These are phyloP conservation scores for Umbilicaria muhlenbergii DNA, from an alignment of 495 filamentous ascomycete genomes.

Conservation along the genomic window DNA sequence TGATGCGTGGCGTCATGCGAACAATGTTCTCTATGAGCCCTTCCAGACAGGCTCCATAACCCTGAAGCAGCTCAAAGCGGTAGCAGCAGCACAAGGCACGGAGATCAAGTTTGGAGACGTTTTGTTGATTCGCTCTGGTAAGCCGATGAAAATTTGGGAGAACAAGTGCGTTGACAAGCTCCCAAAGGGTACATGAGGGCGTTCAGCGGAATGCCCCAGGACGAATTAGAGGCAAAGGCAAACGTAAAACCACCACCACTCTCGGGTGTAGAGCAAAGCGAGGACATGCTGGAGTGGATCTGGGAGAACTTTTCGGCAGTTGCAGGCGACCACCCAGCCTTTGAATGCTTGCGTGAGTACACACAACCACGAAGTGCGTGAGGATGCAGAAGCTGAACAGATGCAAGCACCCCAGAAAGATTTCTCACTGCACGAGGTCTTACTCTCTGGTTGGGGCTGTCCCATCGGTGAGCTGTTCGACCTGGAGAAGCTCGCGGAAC, in stretches of 20 bases:
- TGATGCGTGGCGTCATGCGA: conserved; percentile 29
- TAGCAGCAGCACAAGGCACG: conserved; percentile 30
- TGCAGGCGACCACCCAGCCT: conserved; percentile 8
- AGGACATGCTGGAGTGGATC: conserved; percentile 24
- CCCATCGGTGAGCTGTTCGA: conserved; percentile 36
- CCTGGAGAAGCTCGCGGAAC: conserved; percentile 24
- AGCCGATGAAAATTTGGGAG: background rate
- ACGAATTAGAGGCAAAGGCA: conserved; percentile 19
- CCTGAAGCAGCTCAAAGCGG: conserved; percentile 27
- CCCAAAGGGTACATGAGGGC: conserved; percentile 27
- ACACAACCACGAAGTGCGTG: background rate
- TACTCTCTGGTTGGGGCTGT: conserved; percentile 31
- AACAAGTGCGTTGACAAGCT: background rate
- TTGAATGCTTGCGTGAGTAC: conserved; percentile 11
- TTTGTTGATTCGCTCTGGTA: conserved; percentile 32
- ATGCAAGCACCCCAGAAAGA: conserved; percentile 7
- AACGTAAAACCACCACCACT: conserved; percentile 22
- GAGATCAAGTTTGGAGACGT: conserved; percentile 37
- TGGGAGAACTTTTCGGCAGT: conserved; percentile 25
- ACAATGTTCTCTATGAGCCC: conserved; percentile 22
- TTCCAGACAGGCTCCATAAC: conserved; percentile 26
- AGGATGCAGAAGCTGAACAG: background rate
- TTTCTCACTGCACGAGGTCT: conserved; percentile 25
- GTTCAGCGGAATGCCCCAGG: conserved; percentile 13
- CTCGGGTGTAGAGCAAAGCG: conserved; percentile 33